Evolutionary conservation across 495 filamentous ascomycete species (phyloP), one percentile per base, ranked within the genome.

Genomic region (Penicillium atrosanguineum): DNA sequence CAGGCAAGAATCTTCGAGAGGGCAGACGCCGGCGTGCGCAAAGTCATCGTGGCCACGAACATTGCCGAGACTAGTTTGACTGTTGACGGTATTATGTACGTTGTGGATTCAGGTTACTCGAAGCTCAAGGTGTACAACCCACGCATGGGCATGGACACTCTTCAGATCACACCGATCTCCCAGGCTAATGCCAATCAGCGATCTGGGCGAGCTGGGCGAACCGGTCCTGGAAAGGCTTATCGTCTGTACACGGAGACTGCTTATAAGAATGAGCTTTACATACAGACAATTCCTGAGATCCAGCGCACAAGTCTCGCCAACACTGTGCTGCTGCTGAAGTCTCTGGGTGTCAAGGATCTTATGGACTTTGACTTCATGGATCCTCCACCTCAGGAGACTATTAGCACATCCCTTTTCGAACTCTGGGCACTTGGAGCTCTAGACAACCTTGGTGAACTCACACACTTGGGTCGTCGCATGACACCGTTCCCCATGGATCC

Each of bases 291-390:
- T 46, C 95, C 95, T 0, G 95, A 99, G 64, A 99, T 99, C 29
- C 95, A 99, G 68, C 83, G 95, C 39, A 97, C 95, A 4, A 97
- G 96, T 62, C 80, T 99, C 14, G 85, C 88, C 61, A 97, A 97
- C 59, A 99, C 92, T 0, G 92, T 97, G 2, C 77, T 99, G 12
- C 79, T 99, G 9, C 77, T 99, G 44, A 99, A 99, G 65, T 96
- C 91, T 1, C 77, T 99, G 7, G 93, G 93, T 3, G 94, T 99
- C 25, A 91, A 88, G 64, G 91, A 99, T 59, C 78, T 99, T 16
- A 76, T 99, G 3, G 95, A 99, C 61, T 99, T 99, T 61, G 91
- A 97, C 65, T 99, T 99, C 61, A 96, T 99, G 91, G 95, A 99
- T 58, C 94, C 95, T 0, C 95, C 95, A 7, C 94, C 95, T 0